These are phyloP conservation scores for Kazachstania taianensis DNA, from an alignment of 805 yeast genomes.

Conservation along the genomic window DNA sequence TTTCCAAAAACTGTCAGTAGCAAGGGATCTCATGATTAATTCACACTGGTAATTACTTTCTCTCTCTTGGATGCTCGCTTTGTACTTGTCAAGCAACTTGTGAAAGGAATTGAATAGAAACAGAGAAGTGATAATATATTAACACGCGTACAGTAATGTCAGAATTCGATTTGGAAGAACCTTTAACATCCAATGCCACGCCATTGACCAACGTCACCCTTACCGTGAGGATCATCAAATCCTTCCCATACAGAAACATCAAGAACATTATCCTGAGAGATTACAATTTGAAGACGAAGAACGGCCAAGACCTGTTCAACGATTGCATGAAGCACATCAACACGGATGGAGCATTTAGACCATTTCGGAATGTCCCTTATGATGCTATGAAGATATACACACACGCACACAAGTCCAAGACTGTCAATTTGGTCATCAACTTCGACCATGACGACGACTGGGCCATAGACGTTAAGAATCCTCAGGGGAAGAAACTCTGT, in stretches of 20 bases:
- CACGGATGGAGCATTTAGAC: slow-evolving; percentile 62
- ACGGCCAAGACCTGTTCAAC: slow-evolving; percentile 54
- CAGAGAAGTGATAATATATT: background rate
- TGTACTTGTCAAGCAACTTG: no score
- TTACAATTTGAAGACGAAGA: slow-evolving; percentile 59
- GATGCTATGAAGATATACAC: slow-evolving; percentile 81
- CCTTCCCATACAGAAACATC: slow-evolving; percentile 85
- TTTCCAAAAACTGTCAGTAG: no score
- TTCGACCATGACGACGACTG: slow-evolving; percentile 70
- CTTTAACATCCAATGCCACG: slow-evolving; percentile 67
- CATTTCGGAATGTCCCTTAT: slow-evolving; percentile 66
- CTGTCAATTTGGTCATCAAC: slow-evolving; percentile 85
- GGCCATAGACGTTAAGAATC: slow-evolving; percentile 40
- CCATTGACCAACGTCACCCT: slow-evolving; percentile 61
- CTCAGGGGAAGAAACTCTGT: slow-evolving; percentile 32
- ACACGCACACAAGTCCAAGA: slow-evolving; percentile 90
- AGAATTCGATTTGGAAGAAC: slow-evolving; percentile 46
- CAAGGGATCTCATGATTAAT: background rate
- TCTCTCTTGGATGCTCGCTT: no score
- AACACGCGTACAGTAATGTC: background rate
- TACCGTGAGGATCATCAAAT: slow-evolving; percentile 79
- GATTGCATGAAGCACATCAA: slow-evolving; percentile 37
- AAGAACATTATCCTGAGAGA: slow-evolving; percentile 61
- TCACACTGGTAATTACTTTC: no score
- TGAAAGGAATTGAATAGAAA: no score